These are phyloP conservation scores for Maudiozyma barnettii DNA, from an alignment of 805 yeast species.

Conservation along the genomic window DNA sequence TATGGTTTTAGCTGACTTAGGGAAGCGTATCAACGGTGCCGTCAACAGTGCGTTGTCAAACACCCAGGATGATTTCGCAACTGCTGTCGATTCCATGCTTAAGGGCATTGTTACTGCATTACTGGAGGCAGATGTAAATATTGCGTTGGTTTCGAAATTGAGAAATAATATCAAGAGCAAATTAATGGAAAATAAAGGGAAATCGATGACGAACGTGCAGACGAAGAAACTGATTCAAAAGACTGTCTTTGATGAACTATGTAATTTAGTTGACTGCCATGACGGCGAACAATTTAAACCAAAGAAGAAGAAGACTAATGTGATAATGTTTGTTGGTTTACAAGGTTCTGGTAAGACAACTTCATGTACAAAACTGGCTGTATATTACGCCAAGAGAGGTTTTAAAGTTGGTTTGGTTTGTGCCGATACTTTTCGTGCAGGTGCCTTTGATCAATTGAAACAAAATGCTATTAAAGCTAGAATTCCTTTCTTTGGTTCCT, in stretches of 20 bases:
- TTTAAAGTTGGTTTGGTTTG: conserved; percentile 93
- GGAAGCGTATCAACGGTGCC: conserved; percentile 67
- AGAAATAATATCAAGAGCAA: conserved; percentile 60
- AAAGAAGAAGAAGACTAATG: conserved; percentile 66
- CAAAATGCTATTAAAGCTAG: conserved; percentile 94
- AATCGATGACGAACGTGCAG: conserved; percentile 34
- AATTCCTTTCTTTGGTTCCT: conserved; percentile 90
- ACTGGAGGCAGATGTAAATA: conserved; percentile 89
- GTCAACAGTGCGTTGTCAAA: conserved; percentile 53
- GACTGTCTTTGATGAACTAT: conserved; percentile 87
- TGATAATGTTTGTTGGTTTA: conserved; percentile 95
- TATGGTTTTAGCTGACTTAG: conserved; percentile 76
- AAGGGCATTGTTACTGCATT: conserved; percentile 87
- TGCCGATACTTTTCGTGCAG: conserved; percentile 99
- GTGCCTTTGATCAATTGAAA: conserved; percentile 96
- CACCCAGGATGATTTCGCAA: conserved; percentile 45
- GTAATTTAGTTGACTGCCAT: conserved; percentile 69
- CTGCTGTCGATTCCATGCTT: conserved; percentile 59
- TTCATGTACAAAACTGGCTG: conserved; percentile 92
- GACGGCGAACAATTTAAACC: conserved; percentile 56
- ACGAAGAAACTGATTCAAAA: conserved; percentile 78
- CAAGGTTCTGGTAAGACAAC: conserved; percentile 99
- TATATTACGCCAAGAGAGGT: conserved; percentile 86
- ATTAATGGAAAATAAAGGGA: conserved; percentile 33
- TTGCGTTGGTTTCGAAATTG: conserved; percentile 67